These are phyloP conservation scores for Postia placenta DNA, from an alignment of 768 basidiomycete species.

Conservation along the genomic window DNA sequence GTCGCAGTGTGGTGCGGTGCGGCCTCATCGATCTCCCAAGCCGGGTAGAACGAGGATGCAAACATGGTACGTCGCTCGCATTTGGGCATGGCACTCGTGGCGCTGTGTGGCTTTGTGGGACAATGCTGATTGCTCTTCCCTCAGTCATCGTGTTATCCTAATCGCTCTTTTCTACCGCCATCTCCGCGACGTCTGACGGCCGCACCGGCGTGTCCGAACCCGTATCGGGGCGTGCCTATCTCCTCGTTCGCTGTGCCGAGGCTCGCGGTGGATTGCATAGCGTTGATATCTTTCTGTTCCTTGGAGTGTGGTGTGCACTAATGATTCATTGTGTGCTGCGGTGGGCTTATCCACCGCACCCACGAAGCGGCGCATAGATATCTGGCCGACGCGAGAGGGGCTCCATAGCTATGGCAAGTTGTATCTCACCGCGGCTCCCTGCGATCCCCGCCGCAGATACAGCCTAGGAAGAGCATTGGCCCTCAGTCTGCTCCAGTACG, in stretches of 20 bases:
- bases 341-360: not conserved
- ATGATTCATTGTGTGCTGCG: no score
- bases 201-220: not conserved
- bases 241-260: not conserved
- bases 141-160: no score
- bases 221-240: not conserved
- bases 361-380: not conserved
- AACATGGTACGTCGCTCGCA: not conserved
- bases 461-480: no score
- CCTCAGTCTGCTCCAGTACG: not conserved
- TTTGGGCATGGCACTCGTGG: not conserved
- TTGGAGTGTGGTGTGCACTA: no score
- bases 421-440: not conserved
- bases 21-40: constrained; percentile 1
- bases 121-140: no score
- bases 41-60: not conserved
- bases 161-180: no score
- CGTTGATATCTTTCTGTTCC: not conserved
- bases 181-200: not conserved
- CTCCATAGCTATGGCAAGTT: not conserved
- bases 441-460: not conserved
- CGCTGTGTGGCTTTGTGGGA: no score
- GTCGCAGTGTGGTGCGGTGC: not conserved
- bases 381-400: not conserved
- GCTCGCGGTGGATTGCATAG: not conserved